Conservation (phyloP, 1,284 basidiomycete species). For the Leccinum proliferum region DNA sequence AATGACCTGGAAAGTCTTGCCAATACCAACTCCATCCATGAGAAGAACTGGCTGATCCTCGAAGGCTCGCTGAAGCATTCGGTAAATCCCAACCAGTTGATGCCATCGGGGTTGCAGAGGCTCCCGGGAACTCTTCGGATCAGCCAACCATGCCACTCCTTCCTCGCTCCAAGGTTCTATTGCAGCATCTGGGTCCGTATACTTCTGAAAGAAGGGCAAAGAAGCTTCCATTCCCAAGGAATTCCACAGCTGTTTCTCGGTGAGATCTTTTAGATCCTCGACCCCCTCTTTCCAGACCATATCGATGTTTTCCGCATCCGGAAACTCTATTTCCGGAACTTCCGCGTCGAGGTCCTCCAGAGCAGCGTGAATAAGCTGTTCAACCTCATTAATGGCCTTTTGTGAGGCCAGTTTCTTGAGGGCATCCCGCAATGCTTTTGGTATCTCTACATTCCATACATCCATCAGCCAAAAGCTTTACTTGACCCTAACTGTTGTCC, state of each 20-base stretch:
- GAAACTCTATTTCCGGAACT: background rate
- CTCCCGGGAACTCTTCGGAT: background rate
- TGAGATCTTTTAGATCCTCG: background rate
- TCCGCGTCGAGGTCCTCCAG: background rate
- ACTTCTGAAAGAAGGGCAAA: constrained; percentile 9
- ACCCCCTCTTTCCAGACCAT: background rate
- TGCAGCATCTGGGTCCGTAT: background rate
- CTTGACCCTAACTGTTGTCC: background rate
- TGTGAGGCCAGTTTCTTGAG: background rate
- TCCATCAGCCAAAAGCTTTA: background rate
- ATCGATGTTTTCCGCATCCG: background rate
- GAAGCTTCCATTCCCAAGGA: background rate
- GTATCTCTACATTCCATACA: background rate
- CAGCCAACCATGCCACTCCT: constrained; percentile 3
- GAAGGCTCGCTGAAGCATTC: background rate
- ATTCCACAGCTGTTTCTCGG: background rate
- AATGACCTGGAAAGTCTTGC: background rate
- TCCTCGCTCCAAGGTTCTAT: constrained; percentile 7
- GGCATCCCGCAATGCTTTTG: background rate
- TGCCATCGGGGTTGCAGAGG: background rate
- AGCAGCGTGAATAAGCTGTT: background rate
- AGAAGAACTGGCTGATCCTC: background rate
- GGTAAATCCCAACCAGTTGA: background rate
- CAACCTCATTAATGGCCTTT: background rate
- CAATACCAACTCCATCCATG: background rate